Conservation (phyloP, 1,284 basidiomycete species). For the Cutaneotrichosporon sp. region DNA sequence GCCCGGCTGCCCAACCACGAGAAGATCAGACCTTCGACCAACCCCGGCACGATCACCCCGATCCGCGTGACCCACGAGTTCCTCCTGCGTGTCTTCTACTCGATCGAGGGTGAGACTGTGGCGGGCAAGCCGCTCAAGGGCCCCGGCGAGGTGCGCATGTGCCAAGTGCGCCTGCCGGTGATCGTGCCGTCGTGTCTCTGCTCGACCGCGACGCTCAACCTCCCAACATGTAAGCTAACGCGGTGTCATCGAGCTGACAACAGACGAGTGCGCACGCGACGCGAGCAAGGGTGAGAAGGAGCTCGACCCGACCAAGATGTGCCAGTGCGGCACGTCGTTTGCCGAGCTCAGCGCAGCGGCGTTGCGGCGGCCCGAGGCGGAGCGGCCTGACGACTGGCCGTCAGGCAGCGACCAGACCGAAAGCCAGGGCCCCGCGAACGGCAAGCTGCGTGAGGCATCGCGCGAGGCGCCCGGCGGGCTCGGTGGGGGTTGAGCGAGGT, state of each 20-base stretch:
- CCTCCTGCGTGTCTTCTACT: constrained; percentile 49
- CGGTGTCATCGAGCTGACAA: not conserved
- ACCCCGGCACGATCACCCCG: constrained; percentile 46
- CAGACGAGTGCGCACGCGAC: constrained; percentile 25
- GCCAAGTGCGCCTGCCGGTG: constrained; percentile 42
- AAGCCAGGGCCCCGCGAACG: not conserved
- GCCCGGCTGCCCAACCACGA: constrained; percentile 49
- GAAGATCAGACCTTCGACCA: constrained; percentile 49
- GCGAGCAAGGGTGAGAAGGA: constrained; percentile 24
- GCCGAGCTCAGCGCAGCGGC: constrained; percentile 41
- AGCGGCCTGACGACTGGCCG: constrained; percentile 15
- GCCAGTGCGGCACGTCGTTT: constrained; percentile 41
- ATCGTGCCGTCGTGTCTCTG: constrained; percentile 47
- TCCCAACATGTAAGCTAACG: constrained; percentile 41
- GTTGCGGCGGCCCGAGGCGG: constrained; percentile 16
- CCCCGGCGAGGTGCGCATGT: constrained; percentile 49
- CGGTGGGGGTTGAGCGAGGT: not conserved
- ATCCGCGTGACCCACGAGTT: constrained; percentile 49
- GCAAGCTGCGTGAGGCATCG: not conserved
- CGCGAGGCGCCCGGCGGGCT: not conserved
- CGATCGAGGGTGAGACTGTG: constrained; percentile 43
- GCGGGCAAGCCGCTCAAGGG: constrained; percentile 31
- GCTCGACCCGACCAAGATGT: constrained; percentile 27
- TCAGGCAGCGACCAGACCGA: not conserved
- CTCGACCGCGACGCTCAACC: constrained; percentile 34